Conservation (phyloP, 1,139 yeast genomes). For the Candida buenavistaensis region DNA sequence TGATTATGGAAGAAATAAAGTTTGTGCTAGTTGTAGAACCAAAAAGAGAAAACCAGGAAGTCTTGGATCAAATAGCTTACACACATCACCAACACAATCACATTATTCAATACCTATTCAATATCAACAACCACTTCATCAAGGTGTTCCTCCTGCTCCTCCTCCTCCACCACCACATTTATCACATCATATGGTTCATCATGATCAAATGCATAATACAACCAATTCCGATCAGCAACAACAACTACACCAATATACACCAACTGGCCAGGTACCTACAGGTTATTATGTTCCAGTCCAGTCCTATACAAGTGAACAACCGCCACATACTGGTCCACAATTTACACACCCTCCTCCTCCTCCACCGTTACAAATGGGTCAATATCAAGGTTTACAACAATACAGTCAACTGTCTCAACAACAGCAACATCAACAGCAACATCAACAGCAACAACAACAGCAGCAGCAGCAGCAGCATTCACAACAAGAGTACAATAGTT, state of each 20-base stretch:
- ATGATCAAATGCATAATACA: conserved; percentile 3
- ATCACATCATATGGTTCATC: conserved; percentile 1
- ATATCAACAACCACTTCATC: neutral
- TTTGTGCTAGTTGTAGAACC: conserved; percentile 52
- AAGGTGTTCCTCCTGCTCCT: conserved; percentile 1
- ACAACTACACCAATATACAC: conserved; percentile 3
- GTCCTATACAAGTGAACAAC: conserved; percentile 6
- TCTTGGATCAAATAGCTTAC: too few relatives aligned
- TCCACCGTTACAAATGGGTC: conserved; percentile 11
- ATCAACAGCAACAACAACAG: conserved; percentile 12
- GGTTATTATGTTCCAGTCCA: too few relatives aligned
- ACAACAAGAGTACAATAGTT: conserved; percentile 4
- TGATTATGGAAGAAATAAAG: conserved; percentile 55
- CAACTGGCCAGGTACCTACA: conserved; percentile 8
- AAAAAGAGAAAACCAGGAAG: conserved; percentile 50
- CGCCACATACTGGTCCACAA: conserved; percentile 2
- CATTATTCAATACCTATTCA: neutral
- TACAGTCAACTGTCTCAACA: conserved; percentile 5
- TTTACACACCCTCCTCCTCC: conserved; percentile 8
- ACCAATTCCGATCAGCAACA: conserved; percentile 2
- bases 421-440: too few relatives aligned
- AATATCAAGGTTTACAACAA: conserved; percentile 11
- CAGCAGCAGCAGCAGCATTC: conserved; percentile 9
- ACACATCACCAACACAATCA: neutral
- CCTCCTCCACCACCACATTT: conserved; percentile 1